Percentiles rank a stretch among this genome's conserved stretches.
These are phyloP conservation scores for Heritiera littoralis DNA, from an alignment of 345 rosid genomes.

Conservation along the genomic window DNA sequence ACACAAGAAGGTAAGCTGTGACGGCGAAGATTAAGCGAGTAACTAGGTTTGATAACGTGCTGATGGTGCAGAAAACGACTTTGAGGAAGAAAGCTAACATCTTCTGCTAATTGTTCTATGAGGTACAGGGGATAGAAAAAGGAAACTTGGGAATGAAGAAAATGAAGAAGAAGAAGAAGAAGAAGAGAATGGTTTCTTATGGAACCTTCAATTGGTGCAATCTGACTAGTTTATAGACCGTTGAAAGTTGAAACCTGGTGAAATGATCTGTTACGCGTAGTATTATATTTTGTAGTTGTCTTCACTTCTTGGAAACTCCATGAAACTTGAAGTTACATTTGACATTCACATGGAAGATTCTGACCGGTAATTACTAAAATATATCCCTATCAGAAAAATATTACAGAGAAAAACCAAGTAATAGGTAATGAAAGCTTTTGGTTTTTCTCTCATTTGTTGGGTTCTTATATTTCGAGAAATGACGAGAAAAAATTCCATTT, in stretches of 20 bases:
- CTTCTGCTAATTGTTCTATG: neutral
- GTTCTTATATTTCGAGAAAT: too few species aligned
- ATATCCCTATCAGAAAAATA: neutral
- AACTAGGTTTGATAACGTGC: constrained; percentile 24
- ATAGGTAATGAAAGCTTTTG: neutral
- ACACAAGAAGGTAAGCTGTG: constrained; percentile 27
- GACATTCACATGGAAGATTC: neutral
- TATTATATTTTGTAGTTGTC: neutral
- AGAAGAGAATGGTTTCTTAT: neutral
- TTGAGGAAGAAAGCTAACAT: constrained; percentile 36
- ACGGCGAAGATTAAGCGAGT: constrained; percentile 31
- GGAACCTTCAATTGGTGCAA: neutral
- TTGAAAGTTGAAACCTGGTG: neutral
- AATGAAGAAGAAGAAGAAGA: neutral
- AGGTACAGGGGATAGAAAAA: neutral
- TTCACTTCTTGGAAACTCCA: constrained; percentile 3
- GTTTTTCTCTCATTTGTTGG: neutral
- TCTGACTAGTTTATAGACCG: constrained; percentile 3
- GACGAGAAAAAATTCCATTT: too few species aligned
- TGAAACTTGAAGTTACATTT: neutral
- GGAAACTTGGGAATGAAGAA: neutral
- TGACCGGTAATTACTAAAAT: neutral
- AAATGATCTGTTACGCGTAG: neutral
- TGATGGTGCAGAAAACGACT: constrained; percentile 29
- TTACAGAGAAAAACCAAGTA: neutral